Conservation (phyloP, 2,329 filamentous ascomycete genomes). For the Fonsecaea multimorphosa region DNA sequence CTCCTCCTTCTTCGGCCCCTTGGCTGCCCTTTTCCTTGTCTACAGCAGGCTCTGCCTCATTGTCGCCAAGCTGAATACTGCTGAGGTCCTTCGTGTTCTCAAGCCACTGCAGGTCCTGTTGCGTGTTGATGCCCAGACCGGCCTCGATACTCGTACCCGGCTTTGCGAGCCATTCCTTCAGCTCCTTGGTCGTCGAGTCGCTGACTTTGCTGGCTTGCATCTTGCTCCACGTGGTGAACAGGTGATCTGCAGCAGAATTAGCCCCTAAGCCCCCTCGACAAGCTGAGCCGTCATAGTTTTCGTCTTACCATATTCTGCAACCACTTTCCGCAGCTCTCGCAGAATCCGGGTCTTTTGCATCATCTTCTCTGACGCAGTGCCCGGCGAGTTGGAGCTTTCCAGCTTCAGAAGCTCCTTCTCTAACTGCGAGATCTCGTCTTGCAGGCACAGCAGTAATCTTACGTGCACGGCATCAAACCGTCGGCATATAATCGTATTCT, state of each 20-base stretch:
- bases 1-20: not conserved
- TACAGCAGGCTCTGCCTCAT: slow-evolving; percentile 8
- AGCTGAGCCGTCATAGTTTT: not conserved
- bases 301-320: slow-evolving; percentile 40
- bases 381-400: slow-evolving; percentile 35
- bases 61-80: slow-evolving; percentile 32
- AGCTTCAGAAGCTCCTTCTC: slow-evolving; percentile 43
- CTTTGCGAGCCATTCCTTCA: slow-evolving; percentile 35
- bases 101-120: slow-evolving; percentile 37
- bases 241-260: slow-evolving; percentile 34
- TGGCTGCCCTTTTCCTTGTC: slow-evolving; percentile 4
- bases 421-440: slow-evolving; percentile 44
- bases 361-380: slow-evolving; percentile 29
- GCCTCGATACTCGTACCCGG: slow-evolving; percentile 23
- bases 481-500: slow-evolving; percentile 42
- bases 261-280: not conserved
- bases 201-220: slow-evolving; percentile 37
- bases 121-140: slow-evolving; percentile 27
- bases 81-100: slow-evolving; percentile 37
- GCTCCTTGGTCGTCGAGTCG: slow-evolving; percentile 31
- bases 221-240: slow-evolving; percentile 38
- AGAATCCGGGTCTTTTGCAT: slow-evolving; percentile 34
- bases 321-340: slow-evolving; percentile 37
- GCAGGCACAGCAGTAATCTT: slow-evolving; percentile 43
- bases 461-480: slow-evolving; percentile 45